Evolutionary conservation across 768 basidiomycete genomes (phyloP), one percentile per base, ranked within the genome.

Genomic region (Leccinum incarnatum): DNA sequence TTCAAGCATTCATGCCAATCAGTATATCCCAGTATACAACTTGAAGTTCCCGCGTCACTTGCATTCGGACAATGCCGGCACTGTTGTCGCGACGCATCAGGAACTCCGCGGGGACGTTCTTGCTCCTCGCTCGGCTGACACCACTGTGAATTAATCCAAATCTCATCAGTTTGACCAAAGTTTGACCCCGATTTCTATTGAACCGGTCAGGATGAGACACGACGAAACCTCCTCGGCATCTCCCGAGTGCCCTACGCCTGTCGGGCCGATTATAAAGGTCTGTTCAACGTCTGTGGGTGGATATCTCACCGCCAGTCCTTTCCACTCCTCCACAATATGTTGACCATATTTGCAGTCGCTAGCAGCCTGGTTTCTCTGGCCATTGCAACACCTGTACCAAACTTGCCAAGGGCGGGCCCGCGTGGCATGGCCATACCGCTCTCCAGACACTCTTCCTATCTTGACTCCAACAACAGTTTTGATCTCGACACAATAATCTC

Each of bases 231-330:
- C 30, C 30, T 32, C 1, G 30, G 30, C 11, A 32, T 12, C 30
- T 32, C 5, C 77, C 79, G 0, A 57, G 15, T 7, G 14, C 12
- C 7, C 5, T 17, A 15, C 12, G 15, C 6, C 37, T 37, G 15
- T 37, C 15, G 15, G 15, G 17, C 17, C 7, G 37, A 17, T 17
- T 7, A 40, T 40, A 17, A 40, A 40, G 37, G 37, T 40, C 37
- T 40, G 37, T 17, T 17, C 2, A 40, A 40, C 15, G 37, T 40
- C 37, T 40, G 37, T 17, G 14, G 37, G 37, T 40, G 37, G 5
- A 40, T 7, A 5, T 17, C 15, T 40, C 7, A 40, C 17, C 8
- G 7, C 8, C 37, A 40, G 8, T 40, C 37, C 7, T 40, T 40
- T 40, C 37, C 14, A 34, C 34, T 34, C 34, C 14, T 34, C 14